Evolutionary conservation across 2,329 filamentous ascomycete species (phyloP).

Genomic region (Sordariomycetes sp.): DNA sequence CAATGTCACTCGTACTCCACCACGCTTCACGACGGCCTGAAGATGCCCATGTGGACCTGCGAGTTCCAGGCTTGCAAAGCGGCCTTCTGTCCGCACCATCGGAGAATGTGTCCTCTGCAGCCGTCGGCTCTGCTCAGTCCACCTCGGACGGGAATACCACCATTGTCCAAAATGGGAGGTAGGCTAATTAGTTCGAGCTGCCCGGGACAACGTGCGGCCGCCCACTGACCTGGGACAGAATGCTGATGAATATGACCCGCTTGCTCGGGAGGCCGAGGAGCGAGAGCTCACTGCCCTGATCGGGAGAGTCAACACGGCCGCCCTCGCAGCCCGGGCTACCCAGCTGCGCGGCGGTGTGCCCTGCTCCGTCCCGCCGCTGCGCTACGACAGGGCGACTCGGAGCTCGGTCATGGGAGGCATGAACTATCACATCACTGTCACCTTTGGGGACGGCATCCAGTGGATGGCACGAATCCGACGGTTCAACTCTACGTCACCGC

Average conservation of each 20-base stretch:
- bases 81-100: too few species aligned
- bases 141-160: slow-evolving; percentile 17
- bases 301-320: slow-evolving; percentile 20
- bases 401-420: slow-evolving; percentile 30
- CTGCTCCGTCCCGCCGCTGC: slow-evolving; percentile 22
- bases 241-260: slow-evolving; percentile 20
- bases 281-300: slow-evolving; percentile 22
- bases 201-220: neutral
- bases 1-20: too few species aligned
- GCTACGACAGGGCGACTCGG: slow-evolving; percentile 21
- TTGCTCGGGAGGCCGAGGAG: slow-evolving; percentile 19
- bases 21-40: too few species aligned
- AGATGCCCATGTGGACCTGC: too few species aligned
- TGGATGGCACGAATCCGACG: slow-evolving; percentile 31
- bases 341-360: slow-evolving; percentile 20
- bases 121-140: too few species aligned
- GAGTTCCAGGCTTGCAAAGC: too few species aligned
- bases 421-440: slow-evolving; percentile 31
- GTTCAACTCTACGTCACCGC: slow-evolving; percentile 27
- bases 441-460: slow-evolving; percentile 27
- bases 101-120: too few species aligned
- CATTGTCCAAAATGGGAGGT: slow-evolving; percentile 24
- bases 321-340: slow-evolving; percentile 23
- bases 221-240: slow-evolving; percentile 18
- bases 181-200: slow-evolving; percentile 12